Evolutionary conservation across 1,284 basidiomycete genomes (phyloP).

Genomic region (Pulveroboletus sp.): DNA sequence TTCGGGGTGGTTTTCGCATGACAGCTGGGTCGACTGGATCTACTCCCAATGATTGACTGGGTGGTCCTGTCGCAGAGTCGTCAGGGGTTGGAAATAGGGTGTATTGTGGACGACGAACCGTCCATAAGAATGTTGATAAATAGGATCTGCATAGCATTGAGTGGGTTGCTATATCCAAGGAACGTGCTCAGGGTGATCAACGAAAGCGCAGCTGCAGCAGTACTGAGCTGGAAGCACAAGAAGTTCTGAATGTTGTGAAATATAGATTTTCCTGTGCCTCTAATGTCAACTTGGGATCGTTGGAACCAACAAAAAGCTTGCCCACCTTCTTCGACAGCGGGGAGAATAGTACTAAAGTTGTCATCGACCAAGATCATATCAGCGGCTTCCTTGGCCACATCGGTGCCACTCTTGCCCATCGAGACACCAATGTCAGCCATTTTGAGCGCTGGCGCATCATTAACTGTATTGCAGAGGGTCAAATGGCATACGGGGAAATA

Average conservation of each 20-base stretch:
- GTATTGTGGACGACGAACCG: conserved; percentile 50
- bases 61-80: conserved; percentile 64
- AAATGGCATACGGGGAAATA: background rate
- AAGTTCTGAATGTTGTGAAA: conserved; percentile 99
- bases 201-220: conserved; percentile 92
- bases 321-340: conserved; percentile 92
- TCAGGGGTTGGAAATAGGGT: conserved; percentile 7
- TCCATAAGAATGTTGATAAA: conserved; percentile 99
- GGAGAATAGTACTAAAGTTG: conserved; percentile 93
- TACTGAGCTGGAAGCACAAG: conserved; percentile 94
- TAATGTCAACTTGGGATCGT: background rate
- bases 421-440: conserved; percentile 98
- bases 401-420: conserved; percentile 96
- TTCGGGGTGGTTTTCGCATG: conserved; percentile 87
- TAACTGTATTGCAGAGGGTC: conserved; percentile 55
- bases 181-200: conserved; percentile 93
- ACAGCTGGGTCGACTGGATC: conserved; percentile 92
- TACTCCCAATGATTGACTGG: conserved; percentile 93
- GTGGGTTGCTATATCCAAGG: conserved; percentile 85
- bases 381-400: conserved; percentile 97
- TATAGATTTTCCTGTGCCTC: conserved; percentile 80
- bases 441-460: conserved; percentile 95
- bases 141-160: conserved; percentile 98
- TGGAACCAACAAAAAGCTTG: background rate
- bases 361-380: conserved; percentile 98